Evolutionary conservation across 1,284 basidiomycete species (phyloP).

Genomic region (Pterulicium gracile): DNA sequence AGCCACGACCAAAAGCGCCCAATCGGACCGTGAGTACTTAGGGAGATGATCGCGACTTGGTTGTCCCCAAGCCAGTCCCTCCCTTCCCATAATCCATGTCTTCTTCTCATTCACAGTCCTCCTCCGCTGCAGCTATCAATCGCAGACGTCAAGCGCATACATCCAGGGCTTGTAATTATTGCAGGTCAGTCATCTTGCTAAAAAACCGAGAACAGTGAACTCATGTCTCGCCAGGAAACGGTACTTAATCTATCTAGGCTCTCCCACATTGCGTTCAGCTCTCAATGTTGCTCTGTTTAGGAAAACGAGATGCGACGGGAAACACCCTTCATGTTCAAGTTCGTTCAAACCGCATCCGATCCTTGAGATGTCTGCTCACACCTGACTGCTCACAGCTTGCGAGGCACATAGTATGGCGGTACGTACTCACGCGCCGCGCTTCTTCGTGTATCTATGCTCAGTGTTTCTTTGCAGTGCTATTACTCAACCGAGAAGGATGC

Average conservation of each 20-base stretch:
- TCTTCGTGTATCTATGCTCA: background rate
- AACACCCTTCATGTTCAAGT: constrained; percentile 1
- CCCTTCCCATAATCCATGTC: background rate
- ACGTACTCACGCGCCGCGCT: background rate
- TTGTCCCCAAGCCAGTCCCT: background rate
- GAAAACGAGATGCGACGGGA: constrained; percentile 1
- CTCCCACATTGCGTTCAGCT: too few species aligned
- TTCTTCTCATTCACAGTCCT: background rate
- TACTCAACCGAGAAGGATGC: constrained; percentile 1
- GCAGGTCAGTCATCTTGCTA: constrained; percentile 1
- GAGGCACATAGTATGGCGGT: constrained; percentile 1
- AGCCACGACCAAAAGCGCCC: too few species aligned
- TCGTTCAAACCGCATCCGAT: background rate
- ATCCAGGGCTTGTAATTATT: background rate
- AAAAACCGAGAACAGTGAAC: too few species aligned
- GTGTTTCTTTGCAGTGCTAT: background rate
- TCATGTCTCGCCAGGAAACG: background rate
- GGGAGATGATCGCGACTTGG: too few species aligned
- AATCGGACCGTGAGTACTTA: too few species aligned
- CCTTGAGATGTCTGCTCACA: background rate
- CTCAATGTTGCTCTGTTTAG: background rate
- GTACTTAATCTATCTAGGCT: background rate
- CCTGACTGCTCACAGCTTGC: background rate
- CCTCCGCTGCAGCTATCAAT: background rate
- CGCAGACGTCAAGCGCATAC: constrained; percentile 1